These are phyloP conservation scores for Microstroma glucosiphilum DNA, from an alignment of 1,284 basidiomycete species.

Conservation along the genomic window DNA sequence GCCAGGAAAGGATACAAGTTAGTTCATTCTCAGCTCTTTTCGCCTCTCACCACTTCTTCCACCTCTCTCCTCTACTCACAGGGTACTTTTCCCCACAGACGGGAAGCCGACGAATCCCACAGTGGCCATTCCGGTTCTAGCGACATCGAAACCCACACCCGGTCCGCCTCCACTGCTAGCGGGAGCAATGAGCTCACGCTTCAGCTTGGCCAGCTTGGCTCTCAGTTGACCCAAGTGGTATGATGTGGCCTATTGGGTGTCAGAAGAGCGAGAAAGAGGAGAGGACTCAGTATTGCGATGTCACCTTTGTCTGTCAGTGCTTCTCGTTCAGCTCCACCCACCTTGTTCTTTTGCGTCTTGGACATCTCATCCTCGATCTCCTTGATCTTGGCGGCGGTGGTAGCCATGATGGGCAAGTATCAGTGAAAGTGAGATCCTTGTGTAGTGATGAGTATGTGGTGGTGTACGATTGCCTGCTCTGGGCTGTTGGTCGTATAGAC, in stretches of 20 bases:
- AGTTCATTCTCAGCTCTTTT: not conserved
- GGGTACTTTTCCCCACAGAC: constrained; percentile 67
- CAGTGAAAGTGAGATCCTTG: not conserved
- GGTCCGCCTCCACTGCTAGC: constrained; percentile 72
- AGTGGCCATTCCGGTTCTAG: constrained; percentile 86
- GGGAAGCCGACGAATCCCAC: constrained; percentile 62
- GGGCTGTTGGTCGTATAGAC: too few species aligned
- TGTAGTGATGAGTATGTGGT: not conserved
- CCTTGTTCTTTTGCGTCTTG: constrained; percentile 54
- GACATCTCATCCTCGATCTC: constrained; percentile 97
- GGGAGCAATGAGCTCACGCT: constrained; percentile 84
- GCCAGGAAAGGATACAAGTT: constrained; percentile 11
- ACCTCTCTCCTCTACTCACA: constrained; percentile 13
- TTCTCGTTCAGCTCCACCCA: not conserved
- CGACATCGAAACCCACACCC: constrained; percentile 73
- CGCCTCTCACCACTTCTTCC: too few species aligned
- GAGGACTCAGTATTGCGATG: not conserved
- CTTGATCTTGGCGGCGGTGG: constrained; percentile 62
- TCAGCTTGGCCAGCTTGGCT: constrained; percentile 94
- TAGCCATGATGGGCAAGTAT: not conserved
- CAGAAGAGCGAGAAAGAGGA: not conserved
- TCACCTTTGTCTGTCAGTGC: not conserved
- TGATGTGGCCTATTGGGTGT: constrained; percentile 54
- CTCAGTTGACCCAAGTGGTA: constrained; percentile 96
- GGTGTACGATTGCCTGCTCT: too few species aligned